Base-by-base conservation (phyloP, 148 eudicot genomes). In the Pouteria glomerata region DNA sequence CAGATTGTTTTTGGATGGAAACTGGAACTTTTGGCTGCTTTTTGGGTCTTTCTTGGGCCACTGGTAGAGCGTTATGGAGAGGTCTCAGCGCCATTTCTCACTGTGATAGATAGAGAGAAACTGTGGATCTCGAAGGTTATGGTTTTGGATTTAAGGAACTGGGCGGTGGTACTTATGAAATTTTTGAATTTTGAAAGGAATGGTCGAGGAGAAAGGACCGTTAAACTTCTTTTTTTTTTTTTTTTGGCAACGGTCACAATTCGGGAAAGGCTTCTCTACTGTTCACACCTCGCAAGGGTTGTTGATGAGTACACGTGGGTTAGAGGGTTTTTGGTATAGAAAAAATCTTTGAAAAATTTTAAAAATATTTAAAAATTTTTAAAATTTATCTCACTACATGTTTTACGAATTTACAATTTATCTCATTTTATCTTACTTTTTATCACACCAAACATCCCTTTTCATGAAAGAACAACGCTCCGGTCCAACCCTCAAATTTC, bases 41-140 rank as follows among this genome's bases (percentile, higher is more conserved):
- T 72, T 78, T 84, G 57, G 88, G 85, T 56, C 88, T 79, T 64
- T 88, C 93, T 23, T 69, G 66, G 23, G 80, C 48, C 19, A 78
- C 29, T 53, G 88, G 90, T 41, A 83, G 71, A 37, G 88, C 84
- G 52, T 88, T 88, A 71, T 88, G 84, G 35, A 86, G 81, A 37
- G 86, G 63, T 66, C 88, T 82, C 71, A 88, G 62, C 2, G 90
- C 88, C 93, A 88, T 85, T 74, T 68, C 37, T 21, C 4, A 42
- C 13, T 1, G 41, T 41, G 42, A 12, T 55, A 58, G 53, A 29
- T 57, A 6, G 70, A 18, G 56, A 29, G 55, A 66, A 21, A 45
- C n/a, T n/a, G n/a, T 62, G 33, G 50, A 31, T 42, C n/a, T 44
- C 21, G 23, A 41, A 26, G 34, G 26, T 44, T 14, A 44, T 3